Evolutionary conservation across 805 yeast species (phyloP), one percentile per base, ranked within the genome.

Genomic region (Zygoascus flipseniorum): DNA sequence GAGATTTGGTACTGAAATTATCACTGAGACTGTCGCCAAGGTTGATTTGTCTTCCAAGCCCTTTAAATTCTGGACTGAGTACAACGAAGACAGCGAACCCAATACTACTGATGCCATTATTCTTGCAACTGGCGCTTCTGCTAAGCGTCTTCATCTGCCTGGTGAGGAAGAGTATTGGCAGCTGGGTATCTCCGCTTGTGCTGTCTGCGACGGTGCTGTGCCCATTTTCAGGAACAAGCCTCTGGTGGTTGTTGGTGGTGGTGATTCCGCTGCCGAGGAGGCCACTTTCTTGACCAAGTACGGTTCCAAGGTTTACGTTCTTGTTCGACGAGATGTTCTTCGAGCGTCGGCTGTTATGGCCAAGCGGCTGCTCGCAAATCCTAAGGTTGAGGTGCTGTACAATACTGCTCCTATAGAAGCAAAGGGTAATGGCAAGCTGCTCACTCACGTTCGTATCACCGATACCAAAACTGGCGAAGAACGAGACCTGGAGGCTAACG

Each of bases 81-180:
- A 83, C 78, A 84, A 83, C 70, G 99, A 93, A 74, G 97, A 89
- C 66, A 81, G 72, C 46, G 95, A 83, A 66, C 96, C 98, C 61
- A 77, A 85, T 70, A 87, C 96, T 56, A 84, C 97, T 32, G 99
- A 93, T 65, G 86, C 97, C 35, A 82, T 93, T 51, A 83, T 93
- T 61, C 72, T 93, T 58, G 96, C 99, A 60, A 93, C 99, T 48
- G 99, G 99, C 68, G 99, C 99, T 20, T 85, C 96, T 43, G 99
- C 99, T 55, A 89, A 85, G 79, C 87, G 99, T 77, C 79, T 93
- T 74, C 73, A 80, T 68, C 76, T 93, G 57, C 96, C 97, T 55
- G 99, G 99, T 64, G 99, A 93, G 76, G 98, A 93, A 61, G 79
- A 80, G 37, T 93, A 93, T 81, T 93, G 99, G 99, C 99, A 93